Percentiles rank a stretch among this genome's conserved stretches.
Conservation (phyloP, 2,329 filamentous ascomycete genomes). For the Sclerotinia minor region DNA sequence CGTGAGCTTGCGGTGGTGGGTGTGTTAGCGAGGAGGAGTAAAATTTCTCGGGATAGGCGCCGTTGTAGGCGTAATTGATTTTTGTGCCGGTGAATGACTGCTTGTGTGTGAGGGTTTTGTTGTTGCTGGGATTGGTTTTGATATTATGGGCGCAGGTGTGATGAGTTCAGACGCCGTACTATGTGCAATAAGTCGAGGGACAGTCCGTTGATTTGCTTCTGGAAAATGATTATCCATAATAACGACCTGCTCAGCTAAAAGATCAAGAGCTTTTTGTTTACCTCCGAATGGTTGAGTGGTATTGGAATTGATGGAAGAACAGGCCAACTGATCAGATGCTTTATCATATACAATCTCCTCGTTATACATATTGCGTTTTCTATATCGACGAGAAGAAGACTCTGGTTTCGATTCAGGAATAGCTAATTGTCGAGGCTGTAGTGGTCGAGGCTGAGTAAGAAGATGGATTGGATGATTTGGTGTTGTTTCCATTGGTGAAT, state of each 20-base stretch:
- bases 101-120: background rate
- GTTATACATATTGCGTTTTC: background rate
- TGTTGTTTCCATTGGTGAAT: background rate
- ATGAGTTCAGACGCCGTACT: too few species aligned
- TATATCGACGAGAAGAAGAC: background rate
- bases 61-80: too few species aligned
- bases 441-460: conserved; percentile 2
- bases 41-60: too few species aligned
- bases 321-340: background rate
- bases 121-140: background rate
- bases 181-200: background rate
- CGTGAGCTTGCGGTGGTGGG: too few species aligned
- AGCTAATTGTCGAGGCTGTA: background rate
- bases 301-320: background rate
- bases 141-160: background rate
- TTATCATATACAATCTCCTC: background rate
- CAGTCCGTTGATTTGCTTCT: background rate
- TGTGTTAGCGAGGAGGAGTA: too few species aligned
- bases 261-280: conserved; percentile 4
- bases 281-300: background rate
- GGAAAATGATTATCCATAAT: background rate
- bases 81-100: too few species aligned
- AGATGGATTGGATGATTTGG: too few species aligned
- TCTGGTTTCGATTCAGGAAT: background rate
- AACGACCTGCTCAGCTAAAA: background rate